Conservation (phyloP, 2,329 filamentous ascomycete genomes). For the Hymenoscyphus scutula region DNA sequence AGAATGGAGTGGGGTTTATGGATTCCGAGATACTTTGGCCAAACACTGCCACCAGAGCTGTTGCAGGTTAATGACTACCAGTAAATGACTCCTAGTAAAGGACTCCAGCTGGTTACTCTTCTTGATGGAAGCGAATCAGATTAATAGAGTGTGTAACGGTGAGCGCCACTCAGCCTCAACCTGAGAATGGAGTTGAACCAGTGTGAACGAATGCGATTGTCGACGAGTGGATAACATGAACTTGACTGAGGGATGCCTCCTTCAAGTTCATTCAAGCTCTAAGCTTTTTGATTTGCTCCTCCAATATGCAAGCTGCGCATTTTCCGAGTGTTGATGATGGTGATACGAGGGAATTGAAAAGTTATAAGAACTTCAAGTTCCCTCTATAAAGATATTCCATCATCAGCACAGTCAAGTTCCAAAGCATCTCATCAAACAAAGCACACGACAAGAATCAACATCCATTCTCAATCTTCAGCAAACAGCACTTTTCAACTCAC, state of each 20-base stretch:
- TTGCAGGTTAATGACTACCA: too few relatives aligned
- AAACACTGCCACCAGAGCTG: background rate
- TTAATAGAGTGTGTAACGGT: background rate
- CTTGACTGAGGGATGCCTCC: slow-evolving; percentile 1
- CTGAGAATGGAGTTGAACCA: background rate
- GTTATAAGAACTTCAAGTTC: background rate
- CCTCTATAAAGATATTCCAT: background rate
- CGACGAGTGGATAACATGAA: background rate
- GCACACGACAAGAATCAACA: background rate
- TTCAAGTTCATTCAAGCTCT: background rate
- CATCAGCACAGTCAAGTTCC: background rate
- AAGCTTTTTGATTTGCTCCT: background rate
- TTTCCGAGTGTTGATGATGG: background rate
- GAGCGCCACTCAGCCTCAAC: background rate
- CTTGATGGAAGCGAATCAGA: background rate
- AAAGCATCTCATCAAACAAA: background rate
- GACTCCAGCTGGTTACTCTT: background rate
- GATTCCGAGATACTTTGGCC: background rate
- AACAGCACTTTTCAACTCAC: background rate
- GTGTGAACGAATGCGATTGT: background rate
- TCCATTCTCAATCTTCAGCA: background rate
- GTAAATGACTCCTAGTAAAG: background rate
- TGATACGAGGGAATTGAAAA: background rate
- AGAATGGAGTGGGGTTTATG: background rate
- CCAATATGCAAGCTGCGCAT: background rate